A percentile compares a stretch with the other conserved stretches of the same genome.
These are phyloP conservation scores for Cicer cuneatum DNA, from an alignment of 306 rosid genomes.

Conservation along the genomic window DNA sequence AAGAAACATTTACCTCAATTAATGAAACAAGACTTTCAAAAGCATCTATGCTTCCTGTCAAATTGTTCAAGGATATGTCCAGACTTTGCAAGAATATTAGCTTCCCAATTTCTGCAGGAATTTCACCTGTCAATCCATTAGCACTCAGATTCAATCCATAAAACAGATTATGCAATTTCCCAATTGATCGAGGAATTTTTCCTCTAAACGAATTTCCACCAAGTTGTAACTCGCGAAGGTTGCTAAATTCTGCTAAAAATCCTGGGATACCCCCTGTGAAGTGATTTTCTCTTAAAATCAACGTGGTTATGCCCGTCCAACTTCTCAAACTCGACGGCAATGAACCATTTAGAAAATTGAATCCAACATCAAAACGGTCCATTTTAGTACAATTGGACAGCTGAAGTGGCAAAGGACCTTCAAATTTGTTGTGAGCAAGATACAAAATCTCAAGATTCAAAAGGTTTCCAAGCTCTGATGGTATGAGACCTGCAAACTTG, in stretches of 20 bases:
- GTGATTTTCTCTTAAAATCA: slow-evolving; percentile 64
- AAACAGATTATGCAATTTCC: slow-evolving; percentile 52
- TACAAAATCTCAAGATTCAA: slow-evolving; percentile 49
- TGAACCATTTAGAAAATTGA: slow-evolving; percentile 72
- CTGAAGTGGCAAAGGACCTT: slow-evolving; percentile 67
- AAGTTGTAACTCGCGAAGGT: slow-evolving; percentile 64
- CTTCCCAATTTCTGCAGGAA: slow-evolving; percentile 59
- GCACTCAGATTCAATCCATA: slow-evolving; percentile 71
- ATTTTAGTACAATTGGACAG: slow-evolving; percentile 65
- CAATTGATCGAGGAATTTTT: slow-evolving; percentile 63
- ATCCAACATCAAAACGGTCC: slow-evolving; percentile 62
- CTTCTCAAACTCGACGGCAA: slow-evolving; percentile 60
- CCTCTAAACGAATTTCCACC: slow-evolving; percentile 79
- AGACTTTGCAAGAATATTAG: slow-evolving; percentile 42
- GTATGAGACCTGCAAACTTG: slow-evolving; percentile 57
- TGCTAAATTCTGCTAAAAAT: slow-evolving; percentile 52
- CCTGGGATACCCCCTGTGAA: slow-evolving; percentile 65
- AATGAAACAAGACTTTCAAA: slow-evolving; percentile 55
- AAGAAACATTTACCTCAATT: slow-evolving; percentile 56
- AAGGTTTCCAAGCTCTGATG: slow-evolving; percentile 66
- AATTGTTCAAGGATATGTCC: slow-evolving; percentile 72
- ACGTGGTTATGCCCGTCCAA: slow-evolving; percentile 56
- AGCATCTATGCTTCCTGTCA: slow-evolving; percentile 58
- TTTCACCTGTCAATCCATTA: slow-evolving; percentile 63
- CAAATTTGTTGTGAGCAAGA: slow-evolving; percentile 65